Evolutionary conservation across 2,329 filamentous ascomycete genomes (phyloP), one percentile per base, ranked within the genome.

Genomic region (Aspergillus arachidicola): DNA sequence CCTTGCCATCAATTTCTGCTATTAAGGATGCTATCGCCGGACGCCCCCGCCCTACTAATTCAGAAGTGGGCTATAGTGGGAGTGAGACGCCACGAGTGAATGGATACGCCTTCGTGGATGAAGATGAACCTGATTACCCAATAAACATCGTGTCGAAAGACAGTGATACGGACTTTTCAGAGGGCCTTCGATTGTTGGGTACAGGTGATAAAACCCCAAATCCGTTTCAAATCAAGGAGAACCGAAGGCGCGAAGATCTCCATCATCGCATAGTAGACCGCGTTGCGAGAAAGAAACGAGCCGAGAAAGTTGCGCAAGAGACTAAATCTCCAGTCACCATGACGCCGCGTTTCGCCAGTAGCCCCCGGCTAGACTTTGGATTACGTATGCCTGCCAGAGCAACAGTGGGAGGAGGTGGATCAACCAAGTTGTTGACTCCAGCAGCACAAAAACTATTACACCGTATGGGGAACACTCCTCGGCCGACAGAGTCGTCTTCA

Each of bases 71-170:
- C 4, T 86, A 82, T 64, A 83, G 83, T 1, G 91, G 89, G 19
- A 85, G 84, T 62, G 93, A 96, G 76, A 98, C 94, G 0, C 95
- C 94, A 0, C 86, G 92, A 2, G 92, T 98, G 0, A 96, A 96
- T 66, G 95, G 95, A 1, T 99, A 97, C 76, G 87, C 93, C 0
- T 98, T 97, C 78, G 94, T 99, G 41, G 93, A 97, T 69, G 93
- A 96, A 61, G 91, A 83, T 58, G 82, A 83, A 57, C 69, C 77
- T 10, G 80, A 81, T 19, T 69, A 73, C 1, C 71, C 76, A 21
- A 48, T 72, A n/a, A 38, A 59, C 6, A 48, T 41, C 7, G 28
- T 34, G 21, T 41, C 21, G 9, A 58, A 56, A 14, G 19, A 60
- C 53, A 46, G 59, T 30, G 19, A 53, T 50, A 26, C 57, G 10